Base-by-base conservation (phyloP, 495 filamentous ascomycete genomes). In the Elasticomyces elasticus region DNA sequence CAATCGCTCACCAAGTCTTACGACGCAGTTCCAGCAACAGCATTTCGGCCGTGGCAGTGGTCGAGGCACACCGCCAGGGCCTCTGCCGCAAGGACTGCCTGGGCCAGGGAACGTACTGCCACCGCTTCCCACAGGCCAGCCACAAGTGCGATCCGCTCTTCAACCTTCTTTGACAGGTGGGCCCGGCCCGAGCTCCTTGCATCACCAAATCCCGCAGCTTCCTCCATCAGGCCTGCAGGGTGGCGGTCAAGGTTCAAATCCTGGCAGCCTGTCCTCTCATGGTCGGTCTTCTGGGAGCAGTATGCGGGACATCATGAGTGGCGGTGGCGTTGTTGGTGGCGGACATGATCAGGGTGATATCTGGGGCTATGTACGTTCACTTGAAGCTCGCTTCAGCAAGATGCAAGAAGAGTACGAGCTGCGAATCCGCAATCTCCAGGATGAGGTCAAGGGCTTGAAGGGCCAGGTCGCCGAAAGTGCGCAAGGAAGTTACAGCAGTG, bases 1-100 rank as follows among this genome's bases (percentile, higher is more conserved):
- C 25, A 78, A 81, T 49, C 76, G 85, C 52, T 89, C 86, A 6
- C 86, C 87, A 11, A 81, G 79, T 57, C 65, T 88, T 54, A 77
- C 78, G 7, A 78, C 82, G 33, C 79, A 86, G 44, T 75, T 82
- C 54, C 81, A 84, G 52, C 84, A 84, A 49, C 74, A 80, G 45
- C 76, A 85, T 28, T 85, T 79, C 51, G 74, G 73, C 28, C 78
- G 85, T 52, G 72, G 74, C 37, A 59, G 66, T 5, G 67, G 65
- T n/a, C 58, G 67, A 4, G 61, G 66, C 9, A 71, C 71, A 15
- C 71, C 74, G 15, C 63, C 71, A 1, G 65, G 70, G 59, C 54
- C 58, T 22, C 55, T 38, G 10, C 43, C 59, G 15, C 69, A 71
- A 25, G 67, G 68, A 2, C 72, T 77, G 40, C 68, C 25, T 2